phyloP scores from a whole-genome alignment of 2,329 filamentous ascomycete species.

The Knufia petricola region DNA sequence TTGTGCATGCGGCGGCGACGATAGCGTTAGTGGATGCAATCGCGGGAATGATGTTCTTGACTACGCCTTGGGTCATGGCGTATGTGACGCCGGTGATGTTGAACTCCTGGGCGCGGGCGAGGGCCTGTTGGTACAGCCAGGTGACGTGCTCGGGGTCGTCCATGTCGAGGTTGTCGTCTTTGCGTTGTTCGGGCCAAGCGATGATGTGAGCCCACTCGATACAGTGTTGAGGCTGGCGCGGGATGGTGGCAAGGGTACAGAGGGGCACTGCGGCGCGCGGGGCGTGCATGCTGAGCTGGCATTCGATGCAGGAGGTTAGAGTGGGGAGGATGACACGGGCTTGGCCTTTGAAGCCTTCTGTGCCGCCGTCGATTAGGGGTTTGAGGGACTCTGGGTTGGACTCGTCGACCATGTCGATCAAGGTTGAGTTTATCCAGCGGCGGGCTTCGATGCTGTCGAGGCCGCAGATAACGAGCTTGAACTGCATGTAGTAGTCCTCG shows the following conservation, averaged over 20 bases:
- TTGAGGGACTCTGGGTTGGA: slow-evolving; percentile 78
- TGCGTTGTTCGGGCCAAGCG: slow-evolving; percentile 82
- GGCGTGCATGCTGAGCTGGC: slow-evolving; percentile 95
- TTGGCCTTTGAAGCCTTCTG: slow-evolving; percentile 97
- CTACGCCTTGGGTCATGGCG: slow-evolving; percentile 87
- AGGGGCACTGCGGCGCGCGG: slow-evolving; percentile 94
- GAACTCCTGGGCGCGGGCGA: slow-evolving; percentile 74
- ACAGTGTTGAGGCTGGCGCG: slow-evolving; percentile 93
- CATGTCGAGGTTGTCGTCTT: slow-evolving; percentile 78
- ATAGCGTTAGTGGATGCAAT: slow-evolving; percentile 98
- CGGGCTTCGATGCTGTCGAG: slow-evolving; percentile 94
- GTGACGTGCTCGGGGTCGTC: slow-evolving; percentile 94
- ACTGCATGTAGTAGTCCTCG: slow-evolving; percentile 93
- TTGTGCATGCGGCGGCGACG: slow-evolving; percentile 89
- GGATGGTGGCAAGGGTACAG: slow-evolving; percentile 92
- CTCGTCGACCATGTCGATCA: slow-evolving; percentile 81
- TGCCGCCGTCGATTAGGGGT: slow-evolving; percentile 91
- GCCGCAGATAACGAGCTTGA: slow-evolving; percentile 86
- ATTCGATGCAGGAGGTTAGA: slow-evolving; percentile 93
- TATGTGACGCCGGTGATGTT: slow-evolving; percentile 90
- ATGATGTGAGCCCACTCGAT: slow-evolving; percentile 99
- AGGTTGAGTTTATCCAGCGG: slow-evolving; percentile 95
- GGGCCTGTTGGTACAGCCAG: slow-evolving; percentile 87
- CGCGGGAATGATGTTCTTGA: slow-evolving; percentile 98
- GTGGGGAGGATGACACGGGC: slow-evolving; percentile 85